phyloP scores from a whole-genome alignment of 371 early-diverging fungal species.

The Chytridium lagenaria region DNA sequence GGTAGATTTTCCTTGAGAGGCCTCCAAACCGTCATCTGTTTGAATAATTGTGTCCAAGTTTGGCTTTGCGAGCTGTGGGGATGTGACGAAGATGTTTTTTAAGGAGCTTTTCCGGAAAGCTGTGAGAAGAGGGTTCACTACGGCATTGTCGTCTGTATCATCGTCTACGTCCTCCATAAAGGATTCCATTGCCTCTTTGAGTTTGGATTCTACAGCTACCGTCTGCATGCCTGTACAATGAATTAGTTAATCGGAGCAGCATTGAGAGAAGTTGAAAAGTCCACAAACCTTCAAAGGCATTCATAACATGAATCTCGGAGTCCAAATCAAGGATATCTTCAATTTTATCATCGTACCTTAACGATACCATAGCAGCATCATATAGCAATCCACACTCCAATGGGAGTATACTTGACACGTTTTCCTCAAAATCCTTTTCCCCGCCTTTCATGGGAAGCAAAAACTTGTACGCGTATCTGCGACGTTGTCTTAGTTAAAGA shows the following conservation, averaged over 20 bases:
- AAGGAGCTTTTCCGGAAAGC: slow-evolving; percentile 22
- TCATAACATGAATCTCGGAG: slow-evolving; percentile 40
- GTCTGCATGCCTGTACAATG: not conserved
- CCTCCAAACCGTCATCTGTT: slow-evolving; percentile 10
- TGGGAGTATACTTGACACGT: slow-evolving; percentile 1
- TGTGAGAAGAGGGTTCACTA: slow-evolving; percentile 14
- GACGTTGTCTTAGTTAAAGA: not conserved
- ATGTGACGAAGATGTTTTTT: not conserved
- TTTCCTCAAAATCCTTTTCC: not conserved
- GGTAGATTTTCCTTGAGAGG: not conserved
- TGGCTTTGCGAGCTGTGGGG: not conserved
- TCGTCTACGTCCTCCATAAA: slow-evolving; percentile 12
- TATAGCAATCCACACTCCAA: slow-evolving; percentile 43
- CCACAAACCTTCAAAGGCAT: slow-evolving; percentile 39
- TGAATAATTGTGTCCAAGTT: slow-evolving; percentile 9
- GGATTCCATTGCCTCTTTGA: not conserved
- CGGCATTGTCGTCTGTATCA: slow-evolving; percentile 1
- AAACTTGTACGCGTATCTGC: slow-evolving; percentile 34
- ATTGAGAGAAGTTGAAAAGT: not conserved
- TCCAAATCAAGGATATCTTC: slow-evolving; percentile 41
- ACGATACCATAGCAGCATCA: slow-evolving; percentile 34
- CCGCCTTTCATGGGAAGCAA: slow-evolving; percentile 20
- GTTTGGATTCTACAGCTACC: not conserved
- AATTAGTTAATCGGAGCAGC: slow-evolving; percentile 2
- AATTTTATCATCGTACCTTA: slow-evolving; percentile 43